Conservation (phyloP, 208 protist species). For the Acanthamoeba triangularis region DNA sequence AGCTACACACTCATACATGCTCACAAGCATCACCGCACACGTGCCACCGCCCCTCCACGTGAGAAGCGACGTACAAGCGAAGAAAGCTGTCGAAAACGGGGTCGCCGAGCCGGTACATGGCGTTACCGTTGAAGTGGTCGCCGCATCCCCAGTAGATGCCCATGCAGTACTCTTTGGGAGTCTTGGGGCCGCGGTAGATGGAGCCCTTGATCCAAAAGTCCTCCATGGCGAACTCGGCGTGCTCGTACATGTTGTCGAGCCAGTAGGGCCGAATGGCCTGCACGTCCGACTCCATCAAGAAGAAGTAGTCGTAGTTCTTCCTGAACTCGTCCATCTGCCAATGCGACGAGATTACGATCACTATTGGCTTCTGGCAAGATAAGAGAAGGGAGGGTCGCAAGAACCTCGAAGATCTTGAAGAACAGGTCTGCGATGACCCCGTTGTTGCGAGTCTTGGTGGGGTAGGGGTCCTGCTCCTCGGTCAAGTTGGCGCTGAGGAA, state of each 20-base stretch:
- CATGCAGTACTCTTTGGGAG: constrained; percentile 65
- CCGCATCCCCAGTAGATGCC: constrained; percentile 75
- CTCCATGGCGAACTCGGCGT: constrained; percentile 67
- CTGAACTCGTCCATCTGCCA: constrained; percentile 23
- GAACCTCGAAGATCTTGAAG: constrained; percentile 56
- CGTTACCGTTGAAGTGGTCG: constrained; percentile 73
- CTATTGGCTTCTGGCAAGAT: background rate
- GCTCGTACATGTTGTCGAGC: constrained; percentile 74
- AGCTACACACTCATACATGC: background rate
- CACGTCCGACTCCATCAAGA: constrained; percentile 75
- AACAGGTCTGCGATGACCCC: constrained; percentile 57
- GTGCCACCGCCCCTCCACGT: too few species aligned
- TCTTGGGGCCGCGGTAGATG: constrained; percentile 36
- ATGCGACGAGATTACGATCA: background rate
- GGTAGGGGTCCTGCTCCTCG: constrained; percentile 56
- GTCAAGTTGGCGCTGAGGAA: constrained; percentile 64
- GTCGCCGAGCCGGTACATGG: constrained; percentile 55
- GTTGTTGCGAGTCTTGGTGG: constrained; percentile 41
- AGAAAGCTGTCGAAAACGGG: constrained; percentile 75
- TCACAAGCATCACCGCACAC: background rate
- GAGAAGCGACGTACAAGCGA: background rate
- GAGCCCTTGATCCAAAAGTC: constrained; percentile 76
- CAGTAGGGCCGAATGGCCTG: constrained; percentile 58
- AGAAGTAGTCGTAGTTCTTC: constrained; percentile 73
- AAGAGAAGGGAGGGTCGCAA: background rate